Base-by-base conservation (phyloP, 257 asterid species). In the Nyctanthes arbortristis region DNA sequence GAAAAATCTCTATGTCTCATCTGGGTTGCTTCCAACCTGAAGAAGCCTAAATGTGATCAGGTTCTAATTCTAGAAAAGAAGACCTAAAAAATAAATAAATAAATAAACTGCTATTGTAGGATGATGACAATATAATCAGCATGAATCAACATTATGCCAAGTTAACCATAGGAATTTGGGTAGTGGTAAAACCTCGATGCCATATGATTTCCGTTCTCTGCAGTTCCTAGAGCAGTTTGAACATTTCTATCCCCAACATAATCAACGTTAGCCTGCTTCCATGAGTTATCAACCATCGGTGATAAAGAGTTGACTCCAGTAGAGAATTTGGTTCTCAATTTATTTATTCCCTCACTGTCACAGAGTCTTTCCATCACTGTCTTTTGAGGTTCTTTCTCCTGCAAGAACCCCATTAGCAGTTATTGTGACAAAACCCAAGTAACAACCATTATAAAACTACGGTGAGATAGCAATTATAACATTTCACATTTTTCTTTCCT, bases 21-120 rank as follows among this genome's bases (percentile, higher is more conserved):
- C 29, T 67, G 83, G 2, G 80, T 67, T 70, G 68, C 77, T 72
- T 72, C 80, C 64, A 73, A 68, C 93, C 99, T 94, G 96, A 43
- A 74, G 63, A 84, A 85, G 59, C 79, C 76, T 71, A 77, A 73
- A 36, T 65, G 30, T 54, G 64, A 65, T 81, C 43, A 86, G 72
- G 77, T 69, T 63, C 33, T 52, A 56, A 69, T 58, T 49, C 77
- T 68, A 75, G 66, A 32, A 39, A 40, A 31, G 59, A 78, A 64
- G 69, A 35, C 72, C 13, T 61, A 37, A 65, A n/a, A n/a, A n/a
- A n/a, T n/a, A n/a, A n/a, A n/a, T n/a, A n/a, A n/a, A n/a, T n/a
- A 74, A 45, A 70, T 29, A 63, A 66, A 45, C 61, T 30, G 61
- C 57, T 65, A 5, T 43, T 43, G n/a, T n/a, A n/a, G 27, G n/a